Conservation (phyloP, 164 flowering plant species). For the Euptelea pleiosperma region DNA sequence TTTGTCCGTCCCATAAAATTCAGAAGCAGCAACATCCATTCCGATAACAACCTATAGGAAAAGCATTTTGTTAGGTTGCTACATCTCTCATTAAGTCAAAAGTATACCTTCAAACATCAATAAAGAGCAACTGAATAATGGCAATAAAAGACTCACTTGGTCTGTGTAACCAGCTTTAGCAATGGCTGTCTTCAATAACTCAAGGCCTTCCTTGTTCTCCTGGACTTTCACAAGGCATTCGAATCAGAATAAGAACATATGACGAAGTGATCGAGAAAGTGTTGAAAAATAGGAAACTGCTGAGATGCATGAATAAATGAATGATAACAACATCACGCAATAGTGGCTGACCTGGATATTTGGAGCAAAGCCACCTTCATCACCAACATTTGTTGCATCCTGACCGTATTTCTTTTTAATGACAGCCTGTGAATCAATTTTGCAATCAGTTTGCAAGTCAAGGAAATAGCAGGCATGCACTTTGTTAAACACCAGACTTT, state of each 20-base stretch:
- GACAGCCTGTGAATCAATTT: constrained; percentile 46
- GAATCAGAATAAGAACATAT: background rate
- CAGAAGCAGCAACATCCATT: constrained; percentile 98
- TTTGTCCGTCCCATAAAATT: constrained; percentile 69
- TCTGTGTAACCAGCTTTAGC: constrained; percentile 87
- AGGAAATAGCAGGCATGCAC: background rate
- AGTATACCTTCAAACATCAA: background rate
- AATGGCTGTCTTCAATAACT: constrained; percentile 85
- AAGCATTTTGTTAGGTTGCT: background rate
- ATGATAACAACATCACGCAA: background rate
- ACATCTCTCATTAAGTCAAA: background rate
- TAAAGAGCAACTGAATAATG: background rate
- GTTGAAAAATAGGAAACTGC: background rate
- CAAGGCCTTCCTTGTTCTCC: constrained; percentile 97
- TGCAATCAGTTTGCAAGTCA: background rate
- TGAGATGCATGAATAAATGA: background rate
- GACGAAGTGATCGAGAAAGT: background rate
- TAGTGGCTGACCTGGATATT: constrained; percentile 59
- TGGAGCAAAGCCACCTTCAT: constrained; percentile 98
- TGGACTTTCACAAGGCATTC: constrained; percentile 19
- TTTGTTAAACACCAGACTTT: background rate
- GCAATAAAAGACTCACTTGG: constrained; percentile 41
- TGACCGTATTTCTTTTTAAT: constrained; percentile 93
- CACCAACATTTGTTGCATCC: constrained; percentile 95
- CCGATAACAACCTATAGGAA: constrained; percentile 74